A percentile compares a stretch with the other conserved stretches of the same genome.
These are phyloP conservation scores for Phyllosticta ampelicida DNA, from an alignment of 2,329 filamentous ascomycete genomes.

Conservation along the genomic window DNA sequence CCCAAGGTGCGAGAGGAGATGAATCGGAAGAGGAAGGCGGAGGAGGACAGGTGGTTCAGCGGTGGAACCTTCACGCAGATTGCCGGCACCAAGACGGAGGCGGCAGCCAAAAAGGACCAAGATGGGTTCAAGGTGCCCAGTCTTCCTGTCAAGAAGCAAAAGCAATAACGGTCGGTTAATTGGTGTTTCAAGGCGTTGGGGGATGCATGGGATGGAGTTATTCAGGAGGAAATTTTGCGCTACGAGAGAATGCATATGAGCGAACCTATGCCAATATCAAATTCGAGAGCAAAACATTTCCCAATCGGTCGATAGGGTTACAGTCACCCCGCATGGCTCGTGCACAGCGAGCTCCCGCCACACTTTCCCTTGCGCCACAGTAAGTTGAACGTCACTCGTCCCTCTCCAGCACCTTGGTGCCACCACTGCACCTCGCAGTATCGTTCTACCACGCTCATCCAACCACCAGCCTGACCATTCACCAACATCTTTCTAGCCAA, in stretches of 20 bases:
- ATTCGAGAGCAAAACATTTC: no score
- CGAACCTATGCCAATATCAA: no score
- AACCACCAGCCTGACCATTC: neutral
- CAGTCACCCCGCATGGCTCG: no score
- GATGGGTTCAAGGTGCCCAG: constrained; percentile 75
- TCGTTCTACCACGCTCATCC: neutral
- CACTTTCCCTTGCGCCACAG: neutral
- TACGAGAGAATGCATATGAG: no score
- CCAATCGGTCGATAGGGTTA: no score
- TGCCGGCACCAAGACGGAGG: constrained; percentile 28
- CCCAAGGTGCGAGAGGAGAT: constrained; percentile 83
- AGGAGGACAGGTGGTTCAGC: constrained; percentile 95
- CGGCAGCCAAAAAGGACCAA: constrained; percentile 34
- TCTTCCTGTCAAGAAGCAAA: constrained; percentile 62
- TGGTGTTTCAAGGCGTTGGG: neutral
- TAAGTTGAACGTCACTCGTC: neutral
- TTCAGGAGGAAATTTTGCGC: no score
- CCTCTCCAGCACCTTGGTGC: no score
- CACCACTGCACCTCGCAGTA: neutral
- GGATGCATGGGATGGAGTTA: neutral
- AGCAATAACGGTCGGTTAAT: neutral
- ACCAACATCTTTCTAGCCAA: constrained; percentile 3
- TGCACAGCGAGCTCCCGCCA: no score
- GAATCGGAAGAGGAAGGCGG: constrained; percentile 80
- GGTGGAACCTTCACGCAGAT: constrained; percentile 94